Percentiles rank a stretch among this genome's conserved stretches.
phyloP scores from a whole-genome alignment of 2,329 filamentous ascomycete species.

The Hypomyces rosellus region DNA sequence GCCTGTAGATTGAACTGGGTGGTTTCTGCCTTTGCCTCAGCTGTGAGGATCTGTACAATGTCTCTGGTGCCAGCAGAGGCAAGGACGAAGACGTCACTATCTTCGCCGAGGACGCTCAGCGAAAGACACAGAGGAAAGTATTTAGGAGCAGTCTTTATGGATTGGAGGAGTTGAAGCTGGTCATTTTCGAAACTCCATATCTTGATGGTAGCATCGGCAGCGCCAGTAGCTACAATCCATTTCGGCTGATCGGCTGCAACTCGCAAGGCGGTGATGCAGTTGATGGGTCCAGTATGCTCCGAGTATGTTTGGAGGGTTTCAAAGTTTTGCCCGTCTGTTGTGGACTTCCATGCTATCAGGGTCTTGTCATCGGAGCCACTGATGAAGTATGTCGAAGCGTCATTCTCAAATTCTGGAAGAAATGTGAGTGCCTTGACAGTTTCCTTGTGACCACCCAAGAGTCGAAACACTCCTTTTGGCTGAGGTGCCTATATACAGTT shows the following conservation, averaged over 20 bases:
- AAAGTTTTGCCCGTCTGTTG: constrained; percentile 19
- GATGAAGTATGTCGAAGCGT: constrained; percentile 54
- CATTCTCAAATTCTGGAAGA: constrained; percentile 45
- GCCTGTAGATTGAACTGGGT: constrained; percentile 63
- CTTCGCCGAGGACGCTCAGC: constrained; percentile 52
- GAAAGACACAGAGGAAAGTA: constrained; percentile 79
- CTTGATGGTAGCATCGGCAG: constrained; percentile 67
- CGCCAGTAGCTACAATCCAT: constrained; percentile 66
- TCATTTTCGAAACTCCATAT: constrained; percentile 59
- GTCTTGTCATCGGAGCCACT: constrained; percentile 78
- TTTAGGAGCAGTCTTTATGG: constrained; percentile 65
- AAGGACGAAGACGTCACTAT: constrained; percentile 54
- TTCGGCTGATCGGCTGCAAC: constrained; percentile 21
- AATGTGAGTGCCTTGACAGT: constrained; percentile 81
- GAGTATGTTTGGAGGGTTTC: constrained; percentile 45
- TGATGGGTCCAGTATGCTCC: constrained; percentile 70
- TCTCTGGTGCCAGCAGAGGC: constrained; percentile 82
- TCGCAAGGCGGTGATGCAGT: constrained; percentile 51
- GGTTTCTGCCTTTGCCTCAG: constrained; percentile 34
- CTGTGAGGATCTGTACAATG: constrained; percentile 72
- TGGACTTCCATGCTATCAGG: constrained; percentile 62
- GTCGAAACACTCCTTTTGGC: constrained; percentile 52
- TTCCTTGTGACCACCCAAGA: constrained; percentile 72
- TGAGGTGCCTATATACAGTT: constrained; percentile 25
- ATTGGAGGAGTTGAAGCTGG: constrained; percentile 55